Base-by-base conservation (phyloP, 768 basidiomycete species). In the Sporobolomyces phaffii region DNA sequence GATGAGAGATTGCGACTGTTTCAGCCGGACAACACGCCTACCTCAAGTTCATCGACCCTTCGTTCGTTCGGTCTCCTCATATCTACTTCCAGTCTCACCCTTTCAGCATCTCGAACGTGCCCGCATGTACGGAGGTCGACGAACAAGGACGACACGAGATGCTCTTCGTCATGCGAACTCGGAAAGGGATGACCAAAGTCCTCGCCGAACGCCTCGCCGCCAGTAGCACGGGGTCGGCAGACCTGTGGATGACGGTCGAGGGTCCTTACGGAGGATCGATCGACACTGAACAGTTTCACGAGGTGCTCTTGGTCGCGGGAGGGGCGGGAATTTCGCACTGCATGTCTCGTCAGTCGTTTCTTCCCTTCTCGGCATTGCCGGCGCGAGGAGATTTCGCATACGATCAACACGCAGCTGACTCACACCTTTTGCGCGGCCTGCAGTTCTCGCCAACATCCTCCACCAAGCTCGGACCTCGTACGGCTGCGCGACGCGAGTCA, bases 91-190 rank as follows among this genome's bases (percentile, higher is more conserved):
- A 69, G 36, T 62, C 63, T 18, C 68, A 69, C 60, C 64, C 64
- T 17, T 69, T 69, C 63, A 56, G 51, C 8, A 69, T 69, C 62
- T 59, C 68, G 57, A 69, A 69, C 59, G 67, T 69, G 9, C 62
- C 68, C 3, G 38, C 54, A 8, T 63, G 66, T 58, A 52, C 56
- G 5, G 61, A 50, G 22, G 26, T 26, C 10, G 52, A 61, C 65
- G 53, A 49, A 33, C 14, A 57, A 20, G 65, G 65, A 26, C 28
- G 60, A 40, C 65, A 61, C 65, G 64, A 65, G 10, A 65, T 71
- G 61, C 65, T 60, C 13, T 71, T 71, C 52, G 69, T 67, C 61
- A 59, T 71, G 40, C 51, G 69, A 34, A 67, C 62, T 38, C 28
- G 64, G 20, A 54, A 71, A 43, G 69, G 69, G 8, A 50, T 71